Percentiles rank a stretch among this genome's conserved stretches.
Conservation (phyloP, 2,329 filamentous ascomycete genomes). For the Mycosphaerelloides madeirae region DNA sequence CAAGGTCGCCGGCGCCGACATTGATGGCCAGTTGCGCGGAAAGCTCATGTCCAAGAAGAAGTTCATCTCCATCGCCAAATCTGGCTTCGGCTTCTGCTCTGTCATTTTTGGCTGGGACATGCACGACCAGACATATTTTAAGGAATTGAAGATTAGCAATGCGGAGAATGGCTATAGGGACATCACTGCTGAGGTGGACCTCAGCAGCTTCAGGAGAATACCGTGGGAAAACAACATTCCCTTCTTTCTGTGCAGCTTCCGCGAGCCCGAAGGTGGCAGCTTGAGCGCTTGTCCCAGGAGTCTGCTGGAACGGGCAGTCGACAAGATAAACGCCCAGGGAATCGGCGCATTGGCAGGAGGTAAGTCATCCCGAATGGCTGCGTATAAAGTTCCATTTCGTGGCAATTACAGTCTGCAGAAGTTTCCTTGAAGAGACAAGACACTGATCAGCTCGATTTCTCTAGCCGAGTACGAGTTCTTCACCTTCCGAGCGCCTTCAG, state of each 20-base stretch:
- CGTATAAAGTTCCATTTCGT: neutral
- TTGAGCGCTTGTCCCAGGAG: slow-evolving; percentile 76
- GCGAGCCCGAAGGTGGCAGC: slow-evolving; percentile 69
- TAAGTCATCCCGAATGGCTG: slow-evolving; percentile 41
- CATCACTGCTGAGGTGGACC: slow-evolving; percentile 74
- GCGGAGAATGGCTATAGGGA: slow-evolving; percentile 87
- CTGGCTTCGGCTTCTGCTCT: slow-evolving; percentile 89
- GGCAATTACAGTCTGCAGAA: too few species aligned
- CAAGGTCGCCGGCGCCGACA: slow-evolving; percentile 83
- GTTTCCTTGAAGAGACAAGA: too few species aligned
- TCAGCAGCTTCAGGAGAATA: slow-evolving; percentile 73
- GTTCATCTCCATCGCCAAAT: slow-evolving; percentile 74
- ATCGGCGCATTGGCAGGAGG: slow-evolving; percentile 85
- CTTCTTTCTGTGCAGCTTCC: slow-evolving; percentile 79
- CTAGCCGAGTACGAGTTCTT: slow-evolving; percentile 93
- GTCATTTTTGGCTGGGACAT: slow-evolving; percentile 97
- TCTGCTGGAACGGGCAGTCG: slow-evolving; percentile 62
- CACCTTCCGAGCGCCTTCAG: slow-evolving; percentile 68
- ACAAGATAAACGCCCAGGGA: slow-evolving; percentile 63
- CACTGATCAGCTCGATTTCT: neutral
- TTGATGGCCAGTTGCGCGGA: slow-evolving; percentile 80
- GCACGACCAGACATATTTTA: slow-evolving; percentile 87
- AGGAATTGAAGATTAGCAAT: slow-evolving; percentile 81
- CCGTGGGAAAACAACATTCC: slow-evolving; percentile 86
- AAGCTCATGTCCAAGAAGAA: slow-evolving; percentile 92